phyloP scores from a whole-genome alignment of 2,329 filamentous ascomycete genomes.

The Aureobasidium pullulans region DNA sequence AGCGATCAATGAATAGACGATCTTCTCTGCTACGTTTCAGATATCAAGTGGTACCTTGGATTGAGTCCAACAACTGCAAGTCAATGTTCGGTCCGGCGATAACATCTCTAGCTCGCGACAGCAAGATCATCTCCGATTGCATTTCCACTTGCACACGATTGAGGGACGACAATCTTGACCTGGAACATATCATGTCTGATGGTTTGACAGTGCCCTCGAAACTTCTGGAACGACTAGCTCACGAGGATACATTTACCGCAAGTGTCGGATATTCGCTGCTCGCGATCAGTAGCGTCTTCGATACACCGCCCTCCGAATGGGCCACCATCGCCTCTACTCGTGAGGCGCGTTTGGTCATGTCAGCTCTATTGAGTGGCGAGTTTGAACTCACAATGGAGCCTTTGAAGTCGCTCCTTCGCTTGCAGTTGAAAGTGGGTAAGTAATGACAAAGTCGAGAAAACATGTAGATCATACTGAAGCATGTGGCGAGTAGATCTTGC shows the following conservation, averaged over 20 bases:
- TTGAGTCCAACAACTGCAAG: not conserved
- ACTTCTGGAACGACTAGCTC: not conserved
- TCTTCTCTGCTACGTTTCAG: not conserved
- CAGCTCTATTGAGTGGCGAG: not conserved
- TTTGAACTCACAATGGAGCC: not conserved
- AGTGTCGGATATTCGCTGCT: not conserved
- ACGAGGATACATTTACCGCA: not conserved
- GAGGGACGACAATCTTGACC: not conserved
- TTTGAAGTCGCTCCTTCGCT: not conserved
- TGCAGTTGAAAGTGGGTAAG: slow-evolving; percentile 4
- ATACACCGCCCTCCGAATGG: not conserved
- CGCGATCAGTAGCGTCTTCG: not conserved
- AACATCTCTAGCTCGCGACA: not conserved
- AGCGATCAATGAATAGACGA: not conserved
- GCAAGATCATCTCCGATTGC: not conserved
- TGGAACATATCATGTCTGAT: not conserved
- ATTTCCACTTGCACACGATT: not conserved
- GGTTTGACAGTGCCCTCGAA: not conserved
- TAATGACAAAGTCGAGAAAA: not conserved
- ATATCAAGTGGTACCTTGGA: not conserved
- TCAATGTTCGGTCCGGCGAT: not conserved
- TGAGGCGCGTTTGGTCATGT: not conserved
- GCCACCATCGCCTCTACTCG: not conserved
- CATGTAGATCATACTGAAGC: not conserved
- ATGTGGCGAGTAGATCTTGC: not conserved